A percentile compares a stretch with the other conserved stretches of the same genome.
Evolutionary conservation across 495 filamentous ascomycete genomes (phyloP).

Genomic region (Xylaria longipes): DNA sequence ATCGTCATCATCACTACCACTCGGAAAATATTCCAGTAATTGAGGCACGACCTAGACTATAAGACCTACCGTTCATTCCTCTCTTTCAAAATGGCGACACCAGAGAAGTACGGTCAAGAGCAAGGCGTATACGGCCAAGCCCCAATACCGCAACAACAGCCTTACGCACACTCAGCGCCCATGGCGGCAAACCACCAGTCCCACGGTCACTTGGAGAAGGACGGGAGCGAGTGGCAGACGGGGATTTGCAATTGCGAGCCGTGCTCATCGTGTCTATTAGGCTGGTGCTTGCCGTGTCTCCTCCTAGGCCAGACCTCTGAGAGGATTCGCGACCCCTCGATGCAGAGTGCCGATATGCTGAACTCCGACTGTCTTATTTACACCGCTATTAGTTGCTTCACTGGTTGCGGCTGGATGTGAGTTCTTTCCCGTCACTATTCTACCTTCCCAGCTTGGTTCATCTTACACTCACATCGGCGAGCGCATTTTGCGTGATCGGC

Average conservation of each 20-base stretch:
- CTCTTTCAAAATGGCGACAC: conserved; percentile 27
- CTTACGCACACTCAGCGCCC: conserved; percentile 25
- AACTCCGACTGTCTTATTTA: conserved; percentile 51
- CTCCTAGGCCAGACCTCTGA: conserved; percentile 57
- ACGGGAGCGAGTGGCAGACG: conserved; percentile 44
- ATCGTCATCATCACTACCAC: neutral
- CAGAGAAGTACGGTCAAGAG: conserved; percentile 29
- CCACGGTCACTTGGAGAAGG: conserved; percentile 23
- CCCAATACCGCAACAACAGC: conserved; percentile 9
- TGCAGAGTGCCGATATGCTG: conserved; percentile 50
- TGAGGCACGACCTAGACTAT: neutral
- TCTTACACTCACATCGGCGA: neutral
- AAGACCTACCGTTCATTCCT: neutral
- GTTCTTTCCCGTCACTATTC: conserved; percentile 18
- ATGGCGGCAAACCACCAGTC: conserved; percentile 7
- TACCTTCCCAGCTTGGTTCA: neutral
- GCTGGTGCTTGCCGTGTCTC: conserved; percentile 60
- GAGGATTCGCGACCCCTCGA: conserved; percentile 52
- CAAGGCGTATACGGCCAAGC: conserved; percentile 26
- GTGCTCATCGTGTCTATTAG: conserved; percentile 47
- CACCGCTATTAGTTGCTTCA: conserved; percentile 33
- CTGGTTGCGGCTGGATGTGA: conserved; percentile 50
- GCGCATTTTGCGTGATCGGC: neutral
- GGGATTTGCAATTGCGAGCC: conserved; percentile 46
- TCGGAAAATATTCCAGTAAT: neutral